phyloP scores from a whole-genome alignment of 1,284 basidiomycete species.

The Retiboletus flavoniger region DNA sequence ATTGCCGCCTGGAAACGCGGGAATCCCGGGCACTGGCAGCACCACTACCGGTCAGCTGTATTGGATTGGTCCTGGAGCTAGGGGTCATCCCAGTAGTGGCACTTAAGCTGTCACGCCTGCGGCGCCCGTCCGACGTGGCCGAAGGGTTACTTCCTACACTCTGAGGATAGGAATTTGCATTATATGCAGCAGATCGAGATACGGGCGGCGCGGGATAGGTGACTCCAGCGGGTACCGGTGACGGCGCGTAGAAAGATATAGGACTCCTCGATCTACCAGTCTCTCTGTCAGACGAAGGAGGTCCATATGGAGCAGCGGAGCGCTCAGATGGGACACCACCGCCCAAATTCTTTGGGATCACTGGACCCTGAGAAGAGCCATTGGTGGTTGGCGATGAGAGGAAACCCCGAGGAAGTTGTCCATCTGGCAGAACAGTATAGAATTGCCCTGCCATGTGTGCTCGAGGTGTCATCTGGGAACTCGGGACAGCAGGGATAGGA shows the following conservation, averaged over 20 bases:
- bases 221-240: constrained; percentile 29
- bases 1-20: constrained; percentile 6
- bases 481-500: constrained; percentile 16
- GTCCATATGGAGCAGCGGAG: constrained; percentile 6
- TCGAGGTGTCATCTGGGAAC: constrained; percentile 10
- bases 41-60: constrained; percentile 14
- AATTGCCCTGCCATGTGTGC: constrained; percentile 14
- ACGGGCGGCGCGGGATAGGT: constrained; percentile 31
- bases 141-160: constrained; percentile 19
- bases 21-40: constrained; percentile 3
- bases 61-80: constrained; percentile 6
- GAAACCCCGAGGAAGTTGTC: constrained; percentile 19
- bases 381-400: constrained; percentile 1
- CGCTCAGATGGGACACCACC: constrained; percentile 14
- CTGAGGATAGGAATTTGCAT: not conserved
- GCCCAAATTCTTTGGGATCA: constrained; percentile 20
- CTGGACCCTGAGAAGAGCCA: constrained; percentile 18
- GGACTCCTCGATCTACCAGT: constrained; percentile 21
- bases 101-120: constrained; percentile 25
- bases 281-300: constrained; percentile 25
- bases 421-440: constrained; percentile 12
- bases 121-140: constrained; percentile 27
- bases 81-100: constrained; percentile 33
- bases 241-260: constrained; percentile 28
- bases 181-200: constrained; percentile 27